A percentile compares a stretch with the other conserved stretches of the same genome.
Evolutionary conservation across 805 yeast species (phyloP).

Genomic region (Ogataea siamensis): DNA sequence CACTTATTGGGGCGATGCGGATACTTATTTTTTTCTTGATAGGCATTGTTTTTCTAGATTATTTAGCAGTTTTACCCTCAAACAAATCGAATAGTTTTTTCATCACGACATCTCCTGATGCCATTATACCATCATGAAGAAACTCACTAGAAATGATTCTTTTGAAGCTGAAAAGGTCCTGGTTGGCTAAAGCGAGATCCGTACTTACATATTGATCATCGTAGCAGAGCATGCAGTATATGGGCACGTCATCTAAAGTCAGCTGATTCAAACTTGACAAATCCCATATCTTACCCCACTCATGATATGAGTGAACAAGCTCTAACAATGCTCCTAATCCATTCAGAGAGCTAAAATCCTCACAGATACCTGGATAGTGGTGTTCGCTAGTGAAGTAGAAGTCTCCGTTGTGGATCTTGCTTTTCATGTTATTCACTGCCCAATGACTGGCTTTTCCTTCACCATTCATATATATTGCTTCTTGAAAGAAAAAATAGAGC

Average conservation of each 20-base stretch:
- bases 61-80: not conserved
- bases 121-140: constrained; percentile 51
- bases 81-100: constrained; percentile 35
- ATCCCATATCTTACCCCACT: constrained; percentile 29
- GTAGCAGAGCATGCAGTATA: constrained; percentile 49
- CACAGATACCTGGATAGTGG: constrained; percentile 51
- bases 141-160: constrained; percentile 45
- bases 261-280: constrained; percentile 23
- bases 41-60: not conserved
- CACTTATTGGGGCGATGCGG: not conserved
- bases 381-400: constrained; percentile 45
- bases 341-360: constrained; percentile 44
- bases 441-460: constrained; percentile 38
- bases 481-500: constrained; percentile 55
- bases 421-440: constrained; percentile 46
- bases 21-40: not conserved
- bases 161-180: constrained; percentile 31
- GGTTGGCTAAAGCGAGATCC: constrained; percentile 31
- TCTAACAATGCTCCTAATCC: constrained; percentile 41
- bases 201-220: constrained; percentile 55
- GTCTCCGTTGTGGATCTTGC: constrained; percentile 6
- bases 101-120: constrained; percentile 40
- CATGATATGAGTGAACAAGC: constrained; percentile 32
- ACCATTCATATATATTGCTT: constrained; percentile 55
- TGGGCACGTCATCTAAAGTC: constrained; percentile 31